A percentile compares a stretch with the other conserved stretches of the same genome.
Conservation (phyloP, 805 yeast species). For the Lachancea thermotolerans region DNA sequence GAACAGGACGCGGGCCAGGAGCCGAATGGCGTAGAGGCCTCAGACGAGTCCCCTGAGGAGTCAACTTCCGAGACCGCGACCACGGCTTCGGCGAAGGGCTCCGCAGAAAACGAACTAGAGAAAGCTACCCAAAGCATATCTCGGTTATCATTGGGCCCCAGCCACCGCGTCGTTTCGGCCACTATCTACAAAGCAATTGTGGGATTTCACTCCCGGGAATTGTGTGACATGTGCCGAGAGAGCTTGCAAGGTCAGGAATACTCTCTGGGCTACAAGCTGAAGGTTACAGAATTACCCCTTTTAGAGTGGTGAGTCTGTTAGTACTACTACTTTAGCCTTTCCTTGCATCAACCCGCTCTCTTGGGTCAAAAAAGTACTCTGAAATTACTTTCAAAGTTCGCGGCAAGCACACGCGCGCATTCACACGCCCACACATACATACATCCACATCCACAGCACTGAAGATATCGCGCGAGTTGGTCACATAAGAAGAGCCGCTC, state of each 20-base stretch:
- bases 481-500: too few relatives aligned
- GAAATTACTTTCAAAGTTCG: too few relatives aligned
- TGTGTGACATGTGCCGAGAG: slow-evolving; percentile 22
- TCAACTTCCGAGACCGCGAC: slow-evolving; percentile 8
- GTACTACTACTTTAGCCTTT: too few relatives aligned
- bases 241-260: slow-evolving; percentile 26
- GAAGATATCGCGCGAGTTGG: too few relatives aligned
- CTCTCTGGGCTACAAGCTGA: slow-evolving; percentile 23
- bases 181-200: slow-evolving; percentile 30
- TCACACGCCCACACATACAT: too few relatives aligned
- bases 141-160: not conserved
- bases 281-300: slow-evolving; percentile 23
- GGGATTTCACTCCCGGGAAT: slow-evolving; percentile 29
- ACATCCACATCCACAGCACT: too few relatives aligned
- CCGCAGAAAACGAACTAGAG: not conserved
- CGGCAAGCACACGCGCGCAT: too few relatives aligned
- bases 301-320: slow-evolving; percentile 10
- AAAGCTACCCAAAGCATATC: not conserved
- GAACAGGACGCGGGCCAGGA: not conserved
- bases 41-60: slow-evolving; percentile 2
- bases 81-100: slow-evolving; percentile 13
- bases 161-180: slow-evolving; percentile 10
- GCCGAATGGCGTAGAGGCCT: not conserved
- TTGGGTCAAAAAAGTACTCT: too few relatives aligned
- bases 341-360: too few relatives aligned